Conservation (phyloP, 257 asterid species). For the Solanum corneliomulleri region DNA sequence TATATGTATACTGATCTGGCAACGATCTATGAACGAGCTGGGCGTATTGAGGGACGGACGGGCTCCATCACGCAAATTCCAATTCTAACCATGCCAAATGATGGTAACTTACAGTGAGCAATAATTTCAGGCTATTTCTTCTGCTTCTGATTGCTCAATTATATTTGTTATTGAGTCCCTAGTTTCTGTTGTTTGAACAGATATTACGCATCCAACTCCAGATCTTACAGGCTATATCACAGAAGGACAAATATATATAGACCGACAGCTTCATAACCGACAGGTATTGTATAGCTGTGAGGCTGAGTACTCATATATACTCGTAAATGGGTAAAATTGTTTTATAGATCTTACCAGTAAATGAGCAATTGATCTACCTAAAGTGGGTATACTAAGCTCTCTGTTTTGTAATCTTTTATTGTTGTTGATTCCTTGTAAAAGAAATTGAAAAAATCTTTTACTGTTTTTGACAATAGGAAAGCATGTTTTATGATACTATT, state of each 20-base stretch:
- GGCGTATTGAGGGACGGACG: constrained; percentile 95
- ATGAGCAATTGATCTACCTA: background rate
- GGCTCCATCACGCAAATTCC: constrained; percentile 99
- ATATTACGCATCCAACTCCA: constrained; percentile 99
- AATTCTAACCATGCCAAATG: constrained; percentile 95
- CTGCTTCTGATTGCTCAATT: background rate
- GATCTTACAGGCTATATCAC: constrained; percentile 99
- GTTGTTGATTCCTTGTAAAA: background rate
- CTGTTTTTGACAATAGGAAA: background rate
- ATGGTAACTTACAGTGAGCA: constrained; percentile 44
- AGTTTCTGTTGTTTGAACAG: constrained; percentile 35
- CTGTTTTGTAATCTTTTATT: background rate
- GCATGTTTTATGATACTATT: background rate
- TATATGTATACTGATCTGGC: constrained; percentile 98
- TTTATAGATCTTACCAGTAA: background rate
- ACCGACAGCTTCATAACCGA: constrained; percentile 71
- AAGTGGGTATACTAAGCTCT: background rate
- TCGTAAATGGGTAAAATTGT: background rate
- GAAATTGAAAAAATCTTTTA: background rate
- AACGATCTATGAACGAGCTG: constrained; percentile 95
- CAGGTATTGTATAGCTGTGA: constrained; percentile 14
- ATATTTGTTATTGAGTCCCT: background rate
- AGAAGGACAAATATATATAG: constrained; percentile 97
- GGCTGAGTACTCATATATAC: background rate
- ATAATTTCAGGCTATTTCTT: constrained; percentile 28